Percentiles rank a stretch among this genome's conserved stretches.
phyloP scores from a whole-genome alignment of 202 grass and related monocot genomes.

The Saccharum hybrid region DNA sequence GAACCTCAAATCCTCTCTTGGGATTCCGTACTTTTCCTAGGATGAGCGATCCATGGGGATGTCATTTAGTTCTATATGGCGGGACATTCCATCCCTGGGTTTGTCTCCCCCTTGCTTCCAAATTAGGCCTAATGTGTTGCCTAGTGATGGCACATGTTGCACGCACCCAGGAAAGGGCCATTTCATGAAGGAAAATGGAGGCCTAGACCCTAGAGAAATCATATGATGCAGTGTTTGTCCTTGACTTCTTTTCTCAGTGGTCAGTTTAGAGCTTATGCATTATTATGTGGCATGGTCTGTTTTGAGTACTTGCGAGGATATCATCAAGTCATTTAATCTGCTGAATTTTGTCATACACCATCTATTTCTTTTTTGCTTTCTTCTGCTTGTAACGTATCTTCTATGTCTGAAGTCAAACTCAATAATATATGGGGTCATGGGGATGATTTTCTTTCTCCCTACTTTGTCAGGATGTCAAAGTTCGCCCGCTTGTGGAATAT shows the following conservation, averaged over 20 bases:
- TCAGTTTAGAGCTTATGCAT: neutral
- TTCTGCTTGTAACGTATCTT: neutral
- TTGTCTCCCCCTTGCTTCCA: neutral
- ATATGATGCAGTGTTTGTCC: neutral
- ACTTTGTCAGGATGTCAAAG: constrained; percentile 66
- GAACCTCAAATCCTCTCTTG: too few relatives aligned
- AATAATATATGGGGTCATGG: neutral
- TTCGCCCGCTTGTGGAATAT: constrained; percentile 71
- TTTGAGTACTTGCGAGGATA: neutral
- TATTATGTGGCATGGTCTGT: constrained; percentile 3
- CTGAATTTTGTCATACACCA: neutral
- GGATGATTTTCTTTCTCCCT: constrained; percentile 27
- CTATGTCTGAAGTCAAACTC: neutral
- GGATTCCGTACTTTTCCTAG: too few relatives aligned
- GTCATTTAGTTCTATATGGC: neutral
- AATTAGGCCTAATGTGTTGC: neutral
- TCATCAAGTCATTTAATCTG: neutral
- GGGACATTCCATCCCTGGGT: neutral
- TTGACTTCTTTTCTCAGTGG: neutral
- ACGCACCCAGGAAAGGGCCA: neutral
- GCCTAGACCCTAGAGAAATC: neutral
- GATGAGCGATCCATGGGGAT: too few relatives aligned
- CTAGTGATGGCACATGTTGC: constrained; percentile 9
- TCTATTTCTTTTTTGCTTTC: neutral
- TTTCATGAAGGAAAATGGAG: neutral